Evolutionary conservation across 257 asterid genomes (phyloP), one percentile per base, ranked within the genome.

Genomic region (Cynanchum wilfordii): DNA sequence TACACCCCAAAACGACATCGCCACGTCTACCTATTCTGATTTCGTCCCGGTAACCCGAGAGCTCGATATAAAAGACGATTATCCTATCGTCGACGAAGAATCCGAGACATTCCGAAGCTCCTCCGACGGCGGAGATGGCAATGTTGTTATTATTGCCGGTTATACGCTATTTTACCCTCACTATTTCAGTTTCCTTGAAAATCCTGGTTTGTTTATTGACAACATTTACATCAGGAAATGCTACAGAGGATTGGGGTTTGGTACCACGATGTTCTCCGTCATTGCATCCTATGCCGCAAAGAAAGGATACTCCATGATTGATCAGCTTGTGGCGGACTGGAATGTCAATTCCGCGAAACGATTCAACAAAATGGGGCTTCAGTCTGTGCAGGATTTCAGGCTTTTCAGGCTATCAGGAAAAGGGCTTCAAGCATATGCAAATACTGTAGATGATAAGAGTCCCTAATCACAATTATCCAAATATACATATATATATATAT

Each of bases 401-500:
- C 73, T 69, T 20, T 71, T 59, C 67, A 77, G 80, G 77, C 54
- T 77, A 27, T 77, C 77, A 7, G 77, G 77, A 10, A 24, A 71
- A 15, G 64, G 54, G 25, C 80, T 77, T 65, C 24, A 65, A 63
- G 76, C 76, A 19, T 65, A 60, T 54, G 63, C 56, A n/a, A 66
- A n/a, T n/a, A n/a, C n/a, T n/a, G n/a, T n/a, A n/a, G n/a, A n/a
- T n/a, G n/a, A n/a, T n/a, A n/a, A n/a, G n/a, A n/a, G n/a, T n/a
- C n/a, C n/a, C n/a, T n/a, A n/a, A n/a, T n/a, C n/a, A n/a, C n/a
- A n/a, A n/a, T n/a, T n/a, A n/a, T n/a, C n/a, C n/a, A n/a, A n/a
- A n/a, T n/a, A n/a, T n/a, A n/a, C n/a, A n/a, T n/a, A n/a, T 25
- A 33, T 33, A 33, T 33, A 33, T 33, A 33, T 33, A 33, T 33